Conservation (phyloP, 306 rosid genomes). For the Gillenia trifoliata region DNA sequence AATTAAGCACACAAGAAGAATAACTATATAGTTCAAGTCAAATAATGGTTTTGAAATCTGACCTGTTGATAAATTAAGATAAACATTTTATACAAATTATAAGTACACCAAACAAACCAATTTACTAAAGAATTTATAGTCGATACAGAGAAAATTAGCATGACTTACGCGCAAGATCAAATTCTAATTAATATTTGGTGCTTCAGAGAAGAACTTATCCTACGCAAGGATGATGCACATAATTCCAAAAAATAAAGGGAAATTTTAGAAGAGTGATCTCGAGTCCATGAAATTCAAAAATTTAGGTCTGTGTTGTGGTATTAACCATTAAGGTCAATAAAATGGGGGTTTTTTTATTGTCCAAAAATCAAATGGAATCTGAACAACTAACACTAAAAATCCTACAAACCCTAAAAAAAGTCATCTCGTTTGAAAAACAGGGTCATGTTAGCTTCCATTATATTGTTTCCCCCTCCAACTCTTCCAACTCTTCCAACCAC, state of each 20-base stretch:
- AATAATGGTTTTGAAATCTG: constrained; percentile 10
- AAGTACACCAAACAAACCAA: constrained; percentile 15
- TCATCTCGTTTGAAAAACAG: constrained; percentile 35
- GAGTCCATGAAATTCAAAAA: constrained; percentile 48
- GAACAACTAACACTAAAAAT: constrained; percentile 32
- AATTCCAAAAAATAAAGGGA: neutral
- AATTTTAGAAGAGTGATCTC: constrained; percentile 7
- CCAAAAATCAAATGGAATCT: constrained; percentile 38
- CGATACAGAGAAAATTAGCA: no score
- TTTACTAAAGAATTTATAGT: no score
- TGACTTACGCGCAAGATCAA: no score
- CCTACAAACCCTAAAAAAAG: constrained; percentile 6
- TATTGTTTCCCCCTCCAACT: constrained; percentile 27
- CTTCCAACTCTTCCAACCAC: constrained; percentile 15
- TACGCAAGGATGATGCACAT: no score
- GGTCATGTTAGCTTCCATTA: constrained; percentile 28
- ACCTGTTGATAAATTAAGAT: neutral
- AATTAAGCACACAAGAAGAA: constrained; percentile 28
- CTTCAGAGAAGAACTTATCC: no score
- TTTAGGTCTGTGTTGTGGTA: constrained; percentile 4
- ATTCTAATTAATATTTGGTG: no score
- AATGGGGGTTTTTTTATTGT: constrained; percentile 14
- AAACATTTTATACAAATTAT: neutral
- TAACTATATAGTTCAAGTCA: neutral
- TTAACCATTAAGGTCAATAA: constrained; percentile 42